Evolutionary conservation across 768 basidiomycete genomes (phyloP).

Genomic region (Lentinula raphanica): DNA sequence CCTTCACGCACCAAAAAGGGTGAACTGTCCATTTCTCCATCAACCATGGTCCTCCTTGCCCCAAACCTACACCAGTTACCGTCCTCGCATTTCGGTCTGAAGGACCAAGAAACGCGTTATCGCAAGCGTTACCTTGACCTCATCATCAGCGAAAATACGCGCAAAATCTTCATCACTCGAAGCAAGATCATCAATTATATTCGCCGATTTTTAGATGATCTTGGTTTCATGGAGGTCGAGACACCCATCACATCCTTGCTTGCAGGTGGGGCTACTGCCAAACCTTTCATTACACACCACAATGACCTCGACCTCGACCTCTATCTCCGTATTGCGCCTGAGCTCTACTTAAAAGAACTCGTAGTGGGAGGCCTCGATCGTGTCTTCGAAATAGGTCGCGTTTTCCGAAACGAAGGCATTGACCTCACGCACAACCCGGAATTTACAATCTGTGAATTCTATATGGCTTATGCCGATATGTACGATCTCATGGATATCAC

Average conservation of each 20-base stretch:
- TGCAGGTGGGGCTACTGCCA: slow-evolving; percentile 96
- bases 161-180: slow-evolving; percentile 87
- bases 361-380: slow-evolving; percentile 96
- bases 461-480: slow-evolving; percentile 99
- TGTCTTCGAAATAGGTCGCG: slow-evolving; percentile 97
- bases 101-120: slow-evolving; percentile 97
- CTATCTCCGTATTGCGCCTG: slow-evolving; percentile 95
- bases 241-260: slow-evolving; percentile 97
- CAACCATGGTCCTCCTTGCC: slow-evolving; percentile 79
- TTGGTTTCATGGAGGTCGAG: slow-evolving; percentile 98
- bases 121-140: slow-evolving; percentile 98
- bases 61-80: slow-evolving; percentile 97
- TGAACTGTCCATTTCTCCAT: slow-evolving; percentile 86
- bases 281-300: slow-evolving; percentile 98
- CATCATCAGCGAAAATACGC: slow-evolving; percentile 86
- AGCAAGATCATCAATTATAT: slow-evolving; percentile 89
- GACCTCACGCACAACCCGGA: slow-evolving; percentile 99
- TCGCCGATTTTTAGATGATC: slow-evolving; percentile 81
- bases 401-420: slow-evolving; percentile 98
- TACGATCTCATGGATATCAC: slow-evolving; percentile 98
- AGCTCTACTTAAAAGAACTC: slow-evolving; percentile 96
- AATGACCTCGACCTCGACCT: slow-evolving; percentile 96
- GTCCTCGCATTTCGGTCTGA: slow-evolving; percentile 86
- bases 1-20: slow-evolving; percentile 94
- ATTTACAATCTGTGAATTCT: slow-evolving; percentile 99